Conservation (phyloP, 1,139 yeast species). For the Taphrina populina region DNA sequence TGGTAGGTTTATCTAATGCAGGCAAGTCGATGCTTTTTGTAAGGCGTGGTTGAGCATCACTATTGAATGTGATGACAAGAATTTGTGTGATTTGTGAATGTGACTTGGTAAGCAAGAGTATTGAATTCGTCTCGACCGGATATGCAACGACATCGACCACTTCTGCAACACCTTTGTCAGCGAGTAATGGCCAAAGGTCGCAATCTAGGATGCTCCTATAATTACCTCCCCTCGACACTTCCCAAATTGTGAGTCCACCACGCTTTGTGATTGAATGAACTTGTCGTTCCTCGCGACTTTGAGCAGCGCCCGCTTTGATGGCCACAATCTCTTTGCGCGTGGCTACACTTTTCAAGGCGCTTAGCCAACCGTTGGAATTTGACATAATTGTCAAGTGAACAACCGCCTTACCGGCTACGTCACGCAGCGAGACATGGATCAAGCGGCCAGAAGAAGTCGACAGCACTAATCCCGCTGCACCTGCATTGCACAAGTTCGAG, state of each 20-base stretch:
- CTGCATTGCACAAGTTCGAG: constrained; percentile 22
- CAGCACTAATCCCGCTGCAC: constrained; percentile 64
- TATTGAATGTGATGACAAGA: constrained; percentile 5
- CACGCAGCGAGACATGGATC: constrained; percentile 62
- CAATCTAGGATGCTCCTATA: constrained; percentile 45
- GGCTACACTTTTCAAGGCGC: constrained; percentile 30
- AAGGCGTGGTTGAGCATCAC: constrained; percentile 47
- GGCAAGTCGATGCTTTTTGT: constrained; percentile 58
- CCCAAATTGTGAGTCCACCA: constrained; percentile 54
- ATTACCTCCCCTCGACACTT: constrained; percentile 51
- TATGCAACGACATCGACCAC: constrained; percentile 30
- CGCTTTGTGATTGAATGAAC: constrained; percentile 48
- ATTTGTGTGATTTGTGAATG: neutral
- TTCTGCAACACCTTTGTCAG: constrained; percentile 1
- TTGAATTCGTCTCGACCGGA: constrained; percentile 16
- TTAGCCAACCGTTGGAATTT: constrained; percentile 38
- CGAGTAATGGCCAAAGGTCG: constrained; percentile 37
- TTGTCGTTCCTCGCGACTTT: constrained; percentile 56
- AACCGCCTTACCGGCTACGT: constrained; percentile 63
- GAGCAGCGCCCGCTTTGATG: constrained; percentile 57
- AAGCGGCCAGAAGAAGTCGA: constrained; percentile 73
- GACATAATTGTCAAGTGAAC: constrained; percentile 38
- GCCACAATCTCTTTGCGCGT: constrained; percentile 57
- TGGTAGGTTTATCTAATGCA: constrained; percentile 57
- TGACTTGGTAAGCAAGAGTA: constrained; percentile 11